Base-by-base conservation (phyloP, 257 asterid genomes). In the Nicotiana attenuata region DNA sequence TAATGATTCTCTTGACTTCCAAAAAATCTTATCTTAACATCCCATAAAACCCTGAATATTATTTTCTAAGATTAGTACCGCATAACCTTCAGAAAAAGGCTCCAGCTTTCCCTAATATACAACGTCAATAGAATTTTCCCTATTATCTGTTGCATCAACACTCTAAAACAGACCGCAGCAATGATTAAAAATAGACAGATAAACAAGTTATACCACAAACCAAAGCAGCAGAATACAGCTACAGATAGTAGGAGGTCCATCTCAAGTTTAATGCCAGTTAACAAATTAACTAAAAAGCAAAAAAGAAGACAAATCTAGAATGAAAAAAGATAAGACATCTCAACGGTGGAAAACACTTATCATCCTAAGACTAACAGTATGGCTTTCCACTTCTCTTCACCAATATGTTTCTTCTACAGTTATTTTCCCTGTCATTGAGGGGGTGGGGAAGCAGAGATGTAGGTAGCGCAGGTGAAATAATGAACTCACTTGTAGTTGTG, bases 401-500 rank as follows among this genome's bases (percentile, higher is more conserved):
- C 78, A 47, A 45, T 22, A 33, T 71, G 78, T 20, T 71, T 41
- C 57, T 41, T 38, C 59, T 11, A n/a, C 11, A 7, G 47, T 41
- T 41, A 41, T 41, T 68, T 38, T 31, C 20, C 56, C 77, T 41
- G 78, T 71, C 26, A 71, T 45, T 31, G 38, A 13, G 26, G 55
- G 61, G 83, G 29, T 5, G 31, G 77, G 61, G 65, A 65, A 16
- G 78, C 59, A 14, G 38, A 73, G 15, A 73, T 73, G 50, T 41
- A 61, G 10, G 50, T 41, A 61, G 10, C 17, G 16, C 56, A n/a
- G 71, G 77, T 50, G 81, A 77, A 76, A 60, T 2, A 81, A 66
- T 26, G 45, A 41, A 55, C 86, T 86, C 76, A 96, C 99, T 89
- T 93, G 93, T 90, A 92, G 83, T 83, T 91, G 85, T 87, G 88